phyloP scores from a whole-genome alignment of 345 rosid species.

The Isatis tinctoria region DNA sequence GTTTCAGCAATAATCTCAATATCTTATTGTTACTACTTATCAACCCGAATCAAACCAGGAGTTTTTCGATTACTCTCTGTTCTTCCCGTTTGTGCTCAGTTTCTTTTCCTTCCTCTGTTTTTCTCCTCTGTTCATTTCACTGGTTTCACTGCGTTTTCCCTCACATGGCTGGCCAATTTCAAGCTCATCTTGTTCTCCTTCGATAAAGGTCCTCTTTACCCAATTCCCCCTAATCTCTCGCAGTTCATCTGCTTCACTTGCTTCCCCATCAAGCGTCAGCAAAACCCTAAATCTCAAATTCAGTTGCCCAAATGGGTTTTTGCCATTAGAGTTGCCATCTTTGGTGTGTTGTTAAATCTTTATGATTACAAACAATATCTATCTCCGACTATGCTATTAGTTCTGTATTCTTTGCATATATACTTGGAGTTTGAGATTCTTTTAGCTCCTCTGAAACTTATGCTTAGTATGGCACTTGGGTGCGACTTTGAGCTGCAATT shows the following conservation, averaged over 20 bases:
- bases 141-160: conserved; percentile 32
- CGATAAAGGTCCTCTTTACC: conserved; percentile 33
- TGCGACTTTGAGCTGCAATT: conserved; percentile 35
- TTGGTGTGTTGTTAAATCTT: neutral
- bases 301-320: conserved; percentile 14
- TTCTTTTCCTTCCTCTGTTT: conserved; percentile 42
- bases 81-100: conserved; percentile 38
- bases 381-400: neutral
- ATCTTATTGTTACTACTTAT: conserved; percentile 4
- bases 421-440: conserved; percentile 33
- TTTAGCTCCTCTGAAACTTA: neutral
- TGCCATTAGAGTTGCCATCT: conserved; percentile 24
- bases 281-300: conserved; percentile 22
- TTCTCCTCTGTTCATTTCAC: conserved; percentile 28
- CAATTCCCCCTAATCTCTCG: neutral
- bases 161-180: conserved; percentile 36
- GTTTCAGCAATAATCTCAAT: neutral
- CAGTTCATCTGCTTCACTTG: conserved; percentile 34
- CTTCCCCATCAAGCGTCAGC: conserved; percentile 39
- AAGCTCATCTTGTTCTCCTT: conserved; percentile 43
- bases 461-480: neutral
- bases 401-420: conserved; percentile 6
- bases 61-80: conserved; percentile 28
- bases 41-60: conserved; percentile 7
- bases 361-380: conserved; percentile 10